Conservation (phyloP, 208 protist genomes). For the Naegleria gruberi region DNA sequence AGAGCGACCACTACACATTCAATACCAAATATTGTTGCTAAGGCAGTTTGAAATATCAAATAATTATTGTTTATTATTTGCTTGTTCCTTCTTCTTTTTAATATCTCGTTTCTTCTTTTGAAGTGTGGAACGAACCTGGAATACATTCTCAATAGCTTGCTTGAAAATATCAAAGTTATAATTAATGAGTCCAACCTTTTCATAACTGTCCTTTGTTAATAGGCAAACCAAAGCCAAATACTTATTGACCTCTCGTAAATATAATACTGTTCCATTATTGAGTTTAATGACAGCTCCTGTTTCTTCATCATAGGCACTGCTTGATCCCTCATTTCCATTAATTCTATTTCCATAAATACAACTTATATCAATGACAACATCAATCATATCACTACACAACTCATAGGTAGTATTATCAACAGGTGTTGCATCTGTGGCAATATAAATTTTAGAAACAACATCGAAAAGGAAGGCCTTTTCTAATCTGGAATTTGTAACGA, state of each 20-base stretch:
- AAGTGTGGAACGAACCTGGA: not conserved
- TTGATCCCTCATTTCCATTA: slow-evolving; percentile 38
- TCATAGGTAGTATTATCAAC: slow-evolving; percentile 75
- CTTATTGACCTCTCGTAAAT: slow-evolving; percentile 64
- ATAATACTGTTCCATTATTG: slow-evolving; percentile 63
- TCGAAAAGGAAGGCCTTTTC: slow-evolving; percentile 84
- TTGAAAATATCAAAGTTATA: slow-evolving; percentile 14
- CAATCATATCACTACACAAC: slow-evolving; percentile 78
- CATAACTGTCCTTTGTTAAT: slow-evolving; percentile 49
- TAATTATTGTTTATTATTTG: too few species aligned
- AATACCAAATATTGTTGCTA: too few species aligned
- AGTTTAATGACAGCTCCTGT: slow-evolving; percentile 64
- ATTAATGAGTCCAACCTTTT: slow-evolving; percentile 48
- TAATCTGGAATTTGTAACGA: slow-evolving; percentile 66
- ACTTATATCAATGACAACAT: slow-evolving; percentile 77
- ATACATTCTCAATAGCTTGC: not conserved
- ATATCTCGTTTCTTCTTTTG: not conserved
- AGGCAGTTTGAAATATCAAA: too few species aligned
- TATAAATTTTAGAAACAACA: slow-evolving; percentile 76
- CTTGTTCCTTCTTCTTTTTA: not conserved
- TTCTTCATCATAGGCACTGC: slow-evolving; percentile 52
- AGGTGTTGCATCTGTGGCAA: slow-evolving; percentile 69
- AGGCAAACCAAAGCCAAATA: slow-evolving; percentile 66
- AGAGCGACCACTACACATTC: too few species aligned
- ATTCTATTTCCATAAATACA: slow-evolving; percentile 59